Evolutionary conservation across 495 filamentous ascomycete genomes (phyloP).

Genomic region (Penicillium alfredii): DNA sequence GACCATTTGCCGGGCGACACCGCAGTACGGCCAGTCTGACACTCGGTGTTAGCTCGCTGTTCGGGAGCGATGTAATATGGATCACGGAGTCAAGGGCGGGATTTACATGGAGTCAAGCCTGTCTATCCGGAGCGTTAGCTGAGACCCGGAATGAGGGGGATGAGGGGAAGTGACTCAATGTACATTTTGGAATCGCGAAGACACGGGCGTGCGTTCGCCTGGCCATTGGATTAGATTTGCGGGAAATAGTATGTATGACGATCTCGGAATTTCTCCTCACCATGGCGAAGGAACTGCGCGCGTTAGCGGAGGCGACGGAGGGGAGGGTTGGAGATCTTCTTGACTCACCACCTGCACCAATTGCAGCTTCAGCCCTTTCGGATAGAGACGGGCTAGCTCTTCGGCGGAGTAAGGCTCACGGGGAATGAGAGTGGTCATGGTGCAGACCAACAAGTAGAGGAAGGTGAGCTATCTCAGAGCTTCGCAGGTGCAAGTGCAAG

Average conservation of each 20-base stretch:
- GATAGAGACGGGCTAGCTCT: constrained; percentile 81
- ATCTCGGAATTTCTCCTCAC: too few relatives aligned
- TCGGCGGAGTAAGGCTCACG: constrained; percentile 71
- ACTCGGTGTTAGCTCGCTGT: constrained; percentile 10
- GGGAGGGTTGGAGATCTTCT: neutral
- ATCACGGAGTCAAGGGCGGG: constrained; percentile 2
- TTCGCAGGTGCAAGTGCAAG: too few relatives aligned
- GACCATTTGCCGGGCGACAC: constrained; percentile 62
- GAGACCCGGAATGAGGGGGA: constrained; percentile 7
- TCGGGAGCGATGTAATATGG: constrained; percentile 1
- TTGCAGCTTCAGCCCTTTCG: constrained; percentile 69
- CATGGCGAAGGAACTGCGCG: constrained; percentile 72
- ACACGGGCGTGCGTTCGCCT: constrained; percentile 82
- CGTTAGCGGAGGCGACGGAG: constrained; percentile 10
- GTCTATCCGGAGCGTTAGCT: constrained; percentile 42
- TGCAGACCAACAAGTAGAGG: neutral
- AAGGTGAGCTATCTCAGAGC: too few relatives aligned
- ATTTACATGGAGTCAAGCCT: constrained; percentile 66
- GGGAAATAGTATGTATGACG: neutral
- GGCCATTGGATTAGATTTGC: constrained; percentile 7
- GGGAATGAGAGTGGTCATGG: constrained; percentile 73
- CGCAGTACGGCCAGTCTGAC: constrained; percentile 88
- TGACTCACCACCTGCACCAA: constrained; percentile 74
- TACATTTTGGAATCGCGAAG: constrained; percentile 79
- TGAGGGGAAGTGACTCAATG: constrained; percentile 15